Percentiles rank a stretch among this genome's conserved stretches.
These are phyloP conservation scores for Ustanciosporium gigantosporum DNA, from an alignment of 1,284 basidiomycete genomes.

Conservation along the genomic window DNA sequence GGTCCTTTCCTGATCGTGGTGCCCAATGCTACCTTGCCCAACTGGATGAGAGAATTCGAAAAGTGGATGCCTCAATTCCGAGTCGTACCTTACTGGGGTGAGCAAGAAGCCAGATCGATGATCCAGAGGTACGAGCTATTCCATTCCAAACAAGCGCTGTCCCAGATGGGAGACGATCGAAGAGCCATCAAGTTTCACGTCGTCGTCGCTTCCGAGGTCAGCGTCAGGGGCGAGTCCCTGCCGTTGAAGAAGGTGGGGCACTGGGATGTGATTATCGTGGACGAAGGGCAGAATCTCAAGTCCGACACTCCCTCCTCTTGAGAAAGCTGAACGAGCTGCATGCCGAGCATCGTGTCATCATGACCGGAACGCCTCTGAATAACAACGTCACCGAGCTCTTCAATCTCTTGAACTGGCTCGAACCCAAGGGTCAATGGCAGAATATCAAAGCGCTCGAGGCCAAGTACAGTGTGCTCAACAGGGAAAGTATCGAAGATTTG, in stretches of 20 bases:
- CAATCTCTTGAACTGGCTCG: constrained; percentile 46
- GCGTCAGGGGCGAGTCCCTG: no score
- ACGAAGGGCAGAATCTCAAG: constrained; percentile 80
- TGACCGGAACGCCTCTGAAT: constrained; percentile 93
- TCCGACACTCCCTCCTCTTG: constrained; percentile 72
- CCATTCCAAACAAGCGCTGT: constrained; percentile 66
- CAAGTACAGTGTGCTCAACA: constrained; percentile 46
- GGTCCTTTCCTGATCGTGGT: constrained; percentile 86
- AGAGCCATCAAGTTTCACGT: constrained; percentile 41
- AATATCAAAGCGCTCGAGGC: constrained; percentile 35
- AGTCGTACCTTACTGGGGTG: constrained; percentile 79
- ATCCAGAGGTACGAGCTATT: constrained; percentile 81
- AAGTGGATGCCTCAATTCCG: constrained; percentile 77
- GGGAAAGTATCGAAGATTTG: constrained; percentile 67
- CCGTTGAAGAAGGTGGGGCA: constrained; percentile 36
- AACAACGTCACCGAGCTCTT: constrained; percentile 84
- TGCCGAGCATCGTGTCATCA: constrained; percentile 79
- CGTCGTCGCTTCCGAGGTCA: constrained; percentile 67
- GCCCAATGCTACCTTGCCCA: constrained; percentile 89
- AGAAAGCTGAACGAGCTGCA: constrained; percentile 82
- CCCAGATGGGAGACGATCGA: constrained; percentile 65
- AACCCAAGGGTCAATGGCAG: constrained; percentile 34
- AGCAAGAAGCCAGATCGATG: constrained; percentile 69
- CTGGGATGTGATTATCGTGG: constrained; percentile 91
- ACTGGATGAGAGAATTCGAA: constrained; percentile 80